Evolutionary conservation across 352 stramenopile genomes (phyloP).

Genomic region (Sclerospora graminicola): DNA sequence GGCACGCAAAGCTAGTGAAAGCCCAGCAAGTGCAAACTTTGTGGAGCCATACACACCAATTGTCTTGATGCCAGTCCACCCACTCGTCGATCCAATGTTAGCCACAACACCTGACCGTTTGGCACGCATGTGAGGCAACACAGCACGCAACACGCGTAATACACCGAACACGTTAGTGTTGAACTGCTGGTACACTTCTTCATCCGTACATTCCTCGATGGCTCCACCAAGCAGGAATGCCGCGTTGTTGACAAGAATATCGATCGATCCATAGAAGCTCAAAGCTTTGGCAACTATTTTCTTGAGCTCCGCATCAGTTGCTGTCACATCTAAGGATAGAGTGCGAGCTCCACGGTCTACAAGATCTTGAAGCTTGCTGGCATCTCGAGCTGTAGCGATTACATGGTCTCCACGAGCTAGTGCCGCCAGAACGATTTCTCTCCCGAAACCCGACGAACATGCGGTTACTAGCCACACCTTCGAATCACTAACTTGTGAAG

Average conservation of each 20-base stretch:
- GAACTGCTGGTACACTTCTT: constrained; percentile 25
- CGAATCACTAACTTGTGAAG: constrained; percentile 4
- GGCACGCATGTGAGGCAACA: constrained; percentile 35
- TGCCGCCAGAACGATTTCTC: constrained; percentile 29
- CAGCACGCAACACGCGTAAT: constrained; percentile 21
- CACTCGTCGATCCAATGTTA: constrained; percentile 28
- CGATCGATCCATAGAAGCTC: constrained; percentile 30
- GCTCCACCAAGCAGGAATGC: constrained; percentile 31
- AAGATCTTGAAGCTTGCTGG: constrained; percentile 25
- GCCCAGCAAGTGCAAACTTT: constrained; percentile 30
- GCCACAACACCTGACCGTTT: constrained; percentile 31
- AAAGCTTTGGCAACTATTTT: constrained; percentile 22
- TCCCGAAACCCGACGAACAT: constrained; percentile 38
- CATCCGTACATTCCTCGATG: constrained; percentile 31
- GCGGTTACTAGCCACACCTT: constrained; percentile 50
- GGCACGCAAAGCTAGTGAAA: constrained; percentile 20
- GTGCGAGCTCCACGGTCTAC: constrained; percentile 14
- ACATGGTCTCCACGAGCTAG: constrained; percentile 36
- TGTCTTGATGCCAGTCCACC: constrained; percentile 17
- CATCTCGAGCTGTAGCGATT: constrained; percentile 34
- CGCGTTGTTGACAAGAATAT: constrained; percentile 47
- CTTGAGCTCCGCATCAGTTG: constrained; percentile 18
- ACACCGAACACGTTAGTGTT: constrained; percentile 39
- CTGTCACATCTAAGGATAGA: constrained; percentile 35
- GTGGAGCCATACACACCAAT: constrained; percentile 29